Evolutionary conservation across 192 early-diverging fungal species (phyloP).

Genomic region (Jimgerdemannia flammicorona): DNA sequence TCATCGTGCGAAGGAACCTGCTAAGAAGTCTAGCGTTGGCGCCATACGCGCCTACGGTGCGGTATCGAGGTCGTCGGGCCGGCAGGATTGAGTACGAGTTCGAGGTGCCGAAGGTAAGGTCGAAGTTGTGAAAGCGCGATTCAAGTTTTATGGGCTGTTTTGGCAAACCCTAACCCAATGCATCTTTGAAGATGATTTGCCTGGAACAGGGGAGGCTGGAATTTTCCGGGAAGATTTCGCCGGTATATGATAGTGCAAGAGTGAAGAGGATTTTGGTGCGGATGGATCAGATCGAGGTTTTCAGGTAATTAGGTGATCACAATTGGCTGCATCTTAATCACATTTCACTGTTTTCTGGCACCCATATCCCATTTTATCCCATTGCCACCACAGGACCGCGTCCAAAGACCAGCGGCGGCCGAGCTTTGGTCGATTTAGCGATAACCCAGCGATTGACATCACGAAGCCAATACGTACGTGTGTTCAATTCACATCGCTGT

Average conservation of each 20-base stretch:
- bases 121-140: too few species aligned
- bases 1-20: neutral
- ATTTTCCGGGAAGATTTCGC: neutral
- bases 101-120: constrained; percentile 1
- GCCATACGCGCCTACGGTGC: neutral
- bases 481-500: too few species aligned
- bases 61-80: neutral
- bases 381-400: neutral
- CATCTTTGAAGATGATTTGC: neutral
- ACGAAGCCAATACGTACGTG: too few species aligned
- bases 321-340: neutral
- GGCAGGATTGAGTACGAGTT: constrained; percentile 1
- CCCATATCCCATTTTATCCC: neutral
- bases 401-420: neutral
- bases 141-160: too few species aligned
- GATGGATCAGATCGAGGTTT: neutral
- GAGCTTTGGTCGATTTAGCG: too few species aligned
- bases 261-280: neutral
- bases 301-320: neutral
- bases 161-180: too few species aligned
- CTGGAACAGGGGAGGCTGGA: neutral
- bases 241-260: neutral
- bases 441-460: too few species aligned
- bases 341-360: neutral
- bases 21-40: neutral